Evolutionary conservation across 2,329 filamentous ascomycete species (phyloP).

Genomic region (Monilinia laxa): DNA sequence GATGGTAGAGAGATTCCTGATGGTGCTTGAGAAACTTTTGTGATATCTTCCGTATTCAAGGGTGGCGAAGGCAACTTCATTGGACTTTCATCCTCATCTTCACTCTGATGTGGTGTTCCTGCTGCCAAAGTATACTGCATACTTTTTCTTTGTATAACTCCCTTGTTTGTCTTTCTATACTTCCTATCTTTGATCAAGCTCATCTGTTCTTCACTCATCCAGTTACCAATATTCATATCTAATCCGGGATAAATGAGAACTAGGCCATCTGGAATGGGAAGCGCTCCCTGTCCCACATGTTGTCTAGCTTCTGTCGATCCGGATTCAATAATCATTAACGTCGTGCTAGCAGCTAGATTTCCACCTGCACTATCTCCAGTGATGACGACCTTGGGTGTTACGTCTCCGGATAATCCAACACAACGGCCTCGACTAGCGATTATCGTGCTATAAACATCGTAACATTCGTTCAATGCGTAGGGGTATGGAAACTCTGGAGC

Average conservation of each 20-base stretch:
- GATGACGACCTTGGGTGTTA: constrained; percentile 66
- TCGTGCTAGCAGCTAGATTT: constrained; percentile 76
- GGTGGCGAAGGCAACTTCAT: constrained; percentile 38
- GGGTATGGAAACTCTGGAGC: constrained; percentile 84
- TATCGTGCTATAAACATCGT: constrained; percentile 77
- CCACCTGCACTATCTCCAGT: constrained; percentile 81
- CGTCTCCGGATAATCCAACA: constrained; percentile 68
- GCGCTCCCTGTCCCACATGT: constrained; percentile 55
- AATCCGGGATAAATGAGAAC: constrained; percentile 86
- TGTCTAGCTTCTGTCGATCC: constrained; percentile 56
- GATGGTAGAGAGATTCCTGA: constrained; percentile 4
- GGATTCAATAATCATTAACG: constrained; percentile 85
- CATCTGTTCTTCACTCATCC: constrained; percentile 99
- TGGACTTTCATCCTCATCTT: constrained; percentile 59
- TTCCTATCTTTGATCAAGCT: constrained; percentile 82
- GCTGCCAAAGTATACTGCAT: constrained; percentile 85
- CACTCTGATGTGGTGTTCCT: constrained; percentile 77
- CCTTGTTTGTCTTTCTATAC: constrained; percentile 72
- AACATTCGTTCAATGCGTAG: constrained; percentile 83
- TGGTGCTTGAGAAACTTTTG: not conserved
- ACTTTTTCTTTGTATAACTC: constrained; percentile 78
- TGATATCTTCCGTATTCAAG: constrained; percentile 1
- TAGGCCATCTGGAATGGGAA: constrained; percentile 76
- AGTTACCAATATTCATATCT: constrained; percentile 97
- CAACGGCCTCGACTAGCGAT: constrained; percentile 71